Evolutionary conservation across 1,284 basidiomycete genomes (phyloP).

Genomic region (Ganoderma boninense): DNA sequence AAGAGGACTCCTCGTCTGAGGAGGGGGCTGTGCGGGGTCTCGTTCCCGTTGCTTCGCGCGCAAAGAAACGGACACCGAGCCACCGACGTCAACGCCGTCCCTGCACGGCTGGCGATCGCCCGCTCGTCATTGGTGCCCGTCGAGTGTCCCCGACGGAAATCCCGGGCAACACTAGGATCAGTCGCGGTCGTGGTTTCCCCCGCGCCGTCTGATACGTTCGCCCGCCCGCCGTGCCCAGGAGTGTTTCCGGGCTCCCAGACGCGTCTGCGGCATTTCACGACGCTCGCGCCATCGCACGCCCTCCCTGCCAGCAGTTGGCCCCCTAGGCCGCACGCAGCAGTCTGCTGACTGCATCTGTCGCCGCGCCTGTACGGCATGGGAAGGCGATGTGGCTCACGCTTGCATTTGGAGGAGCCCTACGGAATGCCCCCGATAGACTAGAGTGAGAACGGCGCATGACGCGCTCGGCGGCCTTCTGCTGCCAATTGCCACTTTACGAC

Average conservation of each 20-base stretch:
- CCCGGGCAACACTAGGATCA: background rate
- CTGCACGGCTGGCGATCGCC: background rate
- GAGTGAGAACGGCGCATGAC: background rate
- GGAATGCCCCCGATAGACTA: background rate
- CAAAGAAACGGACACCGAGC: background rate
- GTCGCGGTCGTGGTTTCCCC: background rate
- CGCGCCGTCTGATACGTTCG: background rate
- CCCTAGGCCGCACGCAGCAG: conserved; percentile 18
- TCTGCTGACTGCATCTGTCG: conserved; percentile 24
- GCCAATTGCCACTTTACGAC: background rate
- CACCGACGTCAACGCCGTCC: background rate
- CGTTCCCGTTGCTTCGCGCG: background rate
- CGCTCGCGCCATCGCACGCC: conserved; percentile 6
- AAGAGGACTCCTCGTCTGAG: background rate
- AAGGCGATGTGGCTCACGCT: background rate
- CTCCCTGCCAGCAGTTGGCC: background rate
- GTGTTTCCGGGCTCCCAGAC: conserved; percentile 3
- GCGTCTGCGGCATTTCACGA: conserved; percentile 1
- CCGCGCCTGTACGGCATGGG: conserved; percentile 28
- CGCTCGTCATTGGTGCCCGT: background rate
- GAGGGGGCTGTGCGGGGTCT: background rate
- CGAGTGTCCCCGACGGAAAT: background rate
- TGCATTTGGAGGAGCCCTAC: background rate
- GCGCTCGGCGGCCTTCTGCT: background rate
- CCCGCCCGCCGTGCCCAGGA: background rate